Evolutionary conservation across 176 grass and related monocot genomes (phyloP), one percentile per base, ranked within the genome.

Genomic region (Guadua angustifolia): DNA sequence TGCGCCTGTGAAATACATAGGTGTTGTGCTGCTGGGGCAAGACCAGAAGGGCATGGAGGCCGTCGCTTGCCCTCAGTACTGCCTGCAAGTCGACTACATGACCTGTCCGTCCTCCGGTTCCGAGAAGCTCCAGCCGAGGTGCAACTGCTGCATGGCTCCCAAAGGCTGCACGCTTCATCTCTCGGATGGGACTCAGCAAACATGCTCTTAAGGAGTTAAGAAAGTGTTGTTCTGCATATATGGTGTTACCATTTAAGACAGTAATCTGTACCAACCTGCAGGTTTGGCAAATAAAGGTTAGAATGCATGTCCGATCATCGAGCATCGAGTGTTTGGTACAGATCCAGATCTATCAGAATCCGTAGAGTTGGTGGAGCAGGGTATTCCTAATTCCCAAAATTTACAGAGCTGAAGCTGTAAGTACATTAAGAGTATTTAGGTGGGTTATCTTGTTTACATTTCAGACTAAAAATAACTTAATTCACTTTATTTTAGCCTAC

Each of bases 141-240:
- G 92, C 86, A 94, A 89, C 58, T 94, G 84, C 66, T 94, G 92
- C 75, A 8, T 91, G 68, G 18, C 87, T 70, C 70, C 74, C 46
- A 79, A 89, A 14, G 86, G 86, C n/a, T 94, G 92, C 86, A 87
- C 84, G 25, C 92, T 94, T 4, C 86, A 91, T 29, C 83, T 89
- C 71, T 69, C 83, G 0, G 83, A 53, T 4, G 92, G 92, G 4
- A 60, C 84, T 76, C 74, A 67, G 59, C 7, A 73, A 47, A 38
- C 56, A 7, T 90, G 87, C 68, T 32, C 58, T 46, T 59, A 18
- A 59, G 0, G 1, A 24, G 0, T 21, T 45, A 9, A 52, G 4
- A 2, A n/a, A 0, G 17, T 55, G 29, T 0, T 74, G 47, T 21
- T 53, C 47, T 21, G 18, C 71, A 21, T 33, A 13, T 73, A 53